Percentiles rank a stretch among this genome's conserved stretches.
phyloP scores from a whole-genome alignment of 805 yeast genomes.

The Lipomyces kockii region DNA sequence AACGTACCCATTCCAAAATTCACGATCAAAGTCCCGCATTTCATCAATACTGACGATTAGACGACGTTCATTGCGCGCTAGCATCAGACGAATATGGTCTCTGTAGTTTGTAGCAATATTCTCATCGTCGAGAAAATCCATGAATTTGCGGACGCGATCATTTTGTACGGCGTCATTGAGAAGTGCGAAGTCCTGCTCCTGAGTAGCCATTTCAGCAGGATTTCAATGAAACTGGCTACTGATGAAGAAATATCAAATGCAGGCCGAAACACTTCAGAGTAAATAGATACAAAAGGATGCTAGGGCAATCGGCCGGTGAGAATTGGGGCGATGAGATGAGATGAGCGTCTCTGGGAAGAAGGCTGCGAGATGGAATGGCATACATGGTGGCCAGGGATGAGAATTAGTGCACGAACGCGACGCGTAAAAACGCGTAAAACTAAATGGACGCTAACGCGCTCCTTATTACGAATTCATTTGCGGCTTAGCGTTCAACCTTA shows the following conservation, averaged over 20 bases:
- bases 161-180: slow-evolving; percentile 20
- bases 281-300: background rate
- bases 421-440: background rate
- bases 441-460: background rate
- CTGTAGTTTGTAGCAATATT: slow-evolving; percentile 64
- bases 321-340: background rate
- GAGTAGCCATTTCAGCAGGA: background rate
- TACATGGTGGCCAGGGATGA: background rate
- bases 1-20: slow-evolving; percentile 69
- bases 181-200: background rate
- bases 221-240: background rate
- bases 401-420: background rate
- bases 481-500: background rate
- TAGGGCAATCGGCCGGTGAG: background rate
- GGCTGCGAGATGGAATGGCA: background rate
- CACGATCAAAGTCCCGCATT: slow-evolving; percentile 77
- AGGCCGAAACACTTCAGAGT: background rate
- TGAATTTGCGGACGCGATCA: slow-evolving; percentile 86
- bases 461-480: background rate
- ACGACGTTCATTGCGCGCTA: slow-evolving; percentile 67
- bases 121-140: slow-evolving; percentile 73
- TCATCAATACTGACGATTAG: slow-evolving; percentile 82
- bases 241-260: background rate
- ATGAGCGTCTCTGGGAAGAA: background rate
- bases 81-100: slow-evolving; percentile 72